phyloP scores from a whole-genome alignment of 2,329 filamentous ascomycete genomes.

The Cadophora gregata region DNA sequence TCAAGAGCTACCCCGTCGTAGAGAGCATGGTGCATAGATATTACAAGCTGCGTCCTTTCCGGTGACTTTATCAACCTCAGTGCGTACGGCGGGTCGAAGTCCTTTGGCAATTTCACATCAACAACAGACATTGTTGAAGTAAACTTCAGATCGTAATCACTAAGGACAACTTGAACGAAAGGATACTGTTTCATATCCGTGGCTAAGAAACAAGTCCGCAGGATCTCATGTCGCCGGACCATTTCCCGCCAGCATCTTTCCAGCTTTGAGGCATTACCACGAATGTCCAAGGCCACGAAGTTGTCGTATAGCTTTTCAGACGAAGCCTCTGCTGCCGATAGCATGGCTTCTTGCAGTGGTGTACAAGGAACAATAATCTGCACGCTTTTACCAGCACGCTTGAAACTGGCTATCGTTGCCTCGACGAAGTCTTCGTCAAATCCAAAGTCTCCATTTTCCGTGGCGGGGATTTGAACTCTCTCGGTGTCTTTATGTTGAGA shows the following conservation, averaged over 20 bases:
- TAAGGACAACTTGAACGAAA: slow-evolving; percentile 75
- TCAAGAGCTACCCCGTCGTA: slow-evolving; percentile 85
- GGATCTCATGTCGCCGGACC: slow-evolving; percentile 71
- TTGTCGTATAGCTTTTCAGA: slow-evolving; percentile 71
- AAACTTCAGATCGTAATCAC: slow-evolving; percentile 47
- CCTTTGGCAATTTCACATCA: slow-evolving; percentile 7
- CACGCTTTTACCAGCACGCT: slow-evolving; percentile 45
- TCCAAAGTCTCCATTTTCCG: slow-evolving; percentile 30
- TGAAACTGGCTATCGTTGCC: slow-evolving; percentile 33
- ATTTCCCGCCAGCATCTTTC: slow-evolving; percentile 66
- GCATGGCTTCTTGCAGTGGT: slow-evolving; percentile 86
- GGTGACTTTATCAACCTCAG: slow-evolving; percentile 29
- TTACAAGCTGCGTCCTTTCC: slow-evolving; percentile 29
- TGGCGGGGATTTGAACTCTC: background rate
- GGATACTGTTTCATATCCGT: slow-evolving; percentile 66
- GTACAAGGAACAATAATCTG: slow-evolving; percentile 77
- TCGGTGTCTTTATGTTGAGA: background rate
- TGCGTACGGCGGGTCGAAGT: slow-evolving; percentile 39
- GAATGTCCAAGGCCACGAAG: slow-evolving; percentile 68
- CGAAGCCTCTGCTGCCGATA: slow-evolving; percentile 60
- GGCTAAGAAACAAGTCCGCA: slow-evolving; percentile 76
- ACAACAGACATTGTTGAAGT: slow-evolving; percentile 12
- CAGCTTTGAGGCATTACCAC: slow-evolving; percentile 56
- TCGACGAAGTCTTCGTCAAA: slow-evolving; percentile 35
- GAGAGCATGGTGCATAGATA: slow-evolving; percentile 74